Evolutionary conservation across 2,329 filamentous ascomycete genomes (phyloP).

Genomic region (Ascochyta lentis): DNA sequence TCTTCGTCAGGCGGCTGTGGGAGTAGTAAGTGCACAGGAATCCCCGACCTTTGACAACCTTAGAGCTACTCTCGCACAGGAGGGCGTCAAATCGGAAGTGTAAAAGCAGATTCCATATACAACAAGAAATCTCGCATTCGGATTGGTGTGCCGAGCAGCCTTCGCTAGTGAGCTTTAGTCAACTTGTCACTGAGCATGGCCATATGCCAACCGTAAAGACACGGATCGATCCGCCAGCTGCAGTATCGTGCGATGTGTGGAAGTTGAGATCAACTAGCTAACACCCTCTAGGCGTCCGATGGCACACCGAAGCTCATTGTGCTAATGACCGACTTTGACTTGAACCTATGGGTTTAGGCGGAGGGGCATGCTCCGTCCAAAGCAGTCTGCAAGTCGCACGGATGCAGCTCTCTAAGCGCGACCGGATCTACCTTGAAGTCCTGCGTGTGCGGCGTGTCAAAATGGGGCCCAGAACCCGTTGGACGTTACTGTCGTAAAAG

Average conservation of each 20-base stretch:
- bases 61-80: not conserved
- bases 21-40: not conserved
- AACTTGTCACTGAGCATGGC: conserved; percentile 27
- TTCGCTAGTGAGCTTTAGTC: conserved; percentile 31
- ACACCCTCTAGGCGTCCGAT: conserved; percentile 15
- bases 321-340: not conserved
- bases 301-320: not conserved
- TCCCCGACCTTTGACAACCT: not conserved
- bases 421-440: conserved; percentile 1
- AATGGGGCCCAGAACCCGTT: conserved; percentile 28
- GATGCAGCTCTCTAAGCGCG: not conserved
- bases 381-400: conserved; percentile 8
- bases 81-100: not conserved
- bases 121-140: conserved; percentile 15
- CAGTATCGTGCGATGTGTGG: conserved; percentile 27
- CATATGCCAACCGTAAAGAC: conserved; percentile 31
- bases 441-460: not conserved
- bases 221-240: conserved; percentile 42
- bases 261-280: conserved; percentile 28
- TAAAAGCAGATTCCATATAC: not conserved
- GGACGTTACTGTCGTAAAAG: conserved; percentile 25
- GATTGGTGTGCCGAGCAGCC: conserved; percentile 28
- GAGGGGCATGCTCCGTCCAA: conserved; percentile 29
- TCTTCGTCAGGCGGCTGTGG: not conserved
- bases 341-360: conserved; percentile 24